A percentile compares a stretch with the other conserved stretches of the same genome.
Conservation (phyloP, 2,329 filamentous ascomycete genomes). For the Zasmidium cellare region DNA sequence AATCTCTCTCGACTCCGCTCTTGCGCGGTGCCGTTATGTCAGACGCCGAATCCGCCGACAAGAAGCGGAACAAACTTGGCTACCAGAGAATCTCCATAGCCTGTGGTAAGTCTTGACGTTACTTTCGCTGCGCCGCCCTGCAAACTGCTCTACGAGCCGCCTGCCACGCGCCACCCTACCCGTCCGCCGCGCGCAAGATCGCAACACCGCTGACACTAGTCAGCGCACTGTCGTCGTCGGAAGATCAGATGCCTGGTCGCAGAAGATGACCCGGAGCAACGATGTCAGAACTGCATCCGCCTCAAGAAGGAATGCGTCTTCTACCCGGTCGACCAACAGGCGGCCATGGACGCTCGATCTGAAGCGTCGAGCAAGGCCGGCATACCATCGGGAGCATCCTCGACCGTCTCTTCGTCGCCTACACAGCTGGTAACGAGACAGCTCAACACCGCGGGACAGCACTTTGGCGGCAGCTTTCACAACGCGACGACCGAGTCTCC, state of each 20-base stretch:
- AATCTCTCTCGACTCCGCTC: constrained; percentile 47
- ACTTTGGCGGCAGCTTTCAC: not conserved
- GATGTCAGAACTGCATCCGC: constrained; percentile 90
- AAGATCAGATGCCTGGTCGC: constrained; percentile 90
- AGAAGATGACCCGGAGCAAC: constrained; percentile 68
- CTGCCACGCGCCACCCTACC: constrained; percentile 16
- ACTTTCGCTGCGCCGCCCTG: constrained; percentile 4
- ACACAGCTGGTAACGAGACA: constrained; percentile 15
- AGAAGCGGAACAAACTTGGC: constrained; percentile 85
- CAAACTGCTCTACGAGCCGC: constrained; percentile 12
- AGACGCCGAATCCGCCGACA: constrained; percentile 51
- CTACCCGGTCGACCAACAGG: constrained; percentile 70
- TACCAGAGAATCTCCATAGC: constrained; percentile 86
- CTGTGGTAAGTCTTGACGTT: constrained; percentile 70
- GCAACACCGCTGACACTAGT: constrained; percentile 16
- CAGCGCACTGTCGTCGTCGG: constrained; percentile 86
- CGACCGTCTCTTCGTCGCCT: constrained; percentile 28
- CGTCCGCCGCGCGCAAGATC: constrained; percentile 14
- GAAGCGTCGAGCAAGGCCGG: constrained; percentile 22
- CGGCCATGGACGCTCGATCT: constrained; percentile 27
- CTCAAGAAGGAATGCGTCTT: constrained; percentile 95
- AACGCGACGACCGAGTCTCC: not conserved
- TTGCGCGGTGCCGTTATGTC: constrained; percentile 48
- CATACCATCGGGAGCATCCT: constrained; percentile 25
- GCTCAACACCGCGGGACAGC: constrained; percentile 14